Percentiles rank a stretch among this genome's conserved stretches.
Conservation (phyloP, 73 alveolate genomes). For the Paramecium octaurelia region DNA sequence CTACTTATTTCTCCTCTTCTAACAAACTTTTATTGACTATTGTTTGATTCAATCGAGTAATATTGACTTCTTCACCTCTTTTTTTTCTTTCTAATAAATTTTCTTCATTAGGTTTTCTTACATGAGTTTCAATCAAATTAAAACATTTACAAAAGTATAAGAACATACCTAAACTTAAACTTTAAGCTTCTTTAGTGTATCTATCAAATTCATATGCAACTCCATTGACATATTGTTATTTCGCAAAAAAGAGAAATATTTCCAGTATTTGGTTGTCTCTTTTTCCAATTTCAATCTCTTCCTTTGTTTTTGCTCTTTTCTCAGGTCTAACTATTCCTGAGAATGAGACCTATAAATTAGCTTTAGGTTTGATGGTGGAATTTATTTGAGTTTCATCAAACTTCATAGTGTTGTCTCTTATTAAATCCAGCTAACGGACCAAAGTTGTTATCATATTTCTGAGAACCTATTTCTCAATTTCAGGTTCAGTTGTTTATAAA, state of each 20-base stretch:
- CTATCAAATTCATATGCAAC: conserved; percentile 30
- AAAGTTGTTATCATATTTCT: conserved; percentile 42
- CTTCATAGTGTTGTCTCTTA: not conserved
- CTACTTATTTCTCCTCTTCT: not conserved
- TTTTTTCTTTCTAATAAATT: conserved; percentile 27
- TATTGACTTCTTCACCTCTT: conserved; percentile 29
- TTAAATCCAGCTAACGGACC: conserved; percentile 2
- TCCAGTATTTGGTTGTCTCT: not conserved
- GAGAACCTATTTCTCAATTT: not conserved
- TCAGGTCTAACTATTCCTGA: conserved; percentile 45
- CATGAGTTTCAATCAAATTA: not conserved
- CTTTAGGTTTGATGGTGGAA: not conserved
- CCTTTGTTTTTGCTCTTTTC: conserved; percentile 26
- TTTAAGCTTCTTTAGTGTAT: conserved; percentile 32
- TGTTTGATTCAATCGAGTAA: not conserved
- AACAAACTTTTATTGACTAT: not conserved
- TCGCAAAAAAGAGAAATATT: not conserved
- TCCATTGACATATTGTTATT: conserved; percentile 33
- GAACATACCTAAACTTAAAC: conserved; percentile 45
- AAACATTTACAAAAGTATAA: conserved; percentile 36
- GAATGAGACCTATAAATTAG: not conserved
- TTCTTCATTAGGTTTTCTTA: not conserved
- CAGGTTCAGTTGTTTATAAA: not conserved
- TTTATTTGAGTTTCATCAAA: not conserved
- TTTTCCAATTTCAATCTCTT: conserved; percentile 35